Evolutionary conservation across 1,139 yeast genomes (phyloP).

Genomic region (Taiozyma sp.): DNA sequence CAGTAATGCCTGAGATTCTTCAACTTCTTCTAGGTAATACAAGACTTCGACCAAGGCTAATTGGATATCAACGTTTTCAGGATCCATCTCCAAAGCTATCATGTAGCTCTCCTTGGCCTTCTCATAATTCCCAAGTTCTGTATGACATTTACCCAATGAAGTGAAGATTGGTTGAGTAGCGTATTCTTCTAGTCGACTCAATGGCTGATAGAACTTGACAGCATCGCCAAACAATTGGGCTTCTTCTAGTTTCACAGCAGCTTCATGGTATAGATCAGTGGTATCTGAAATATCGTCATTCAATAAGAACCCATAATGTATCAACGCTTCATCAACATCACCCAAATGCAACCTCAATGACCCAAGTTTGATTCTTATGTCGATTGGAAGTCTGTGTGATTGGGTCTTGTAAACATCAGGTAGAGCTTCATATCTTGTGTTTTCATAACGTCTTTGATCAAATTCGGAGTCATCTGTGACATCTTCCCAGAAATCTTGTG

Average conservation of each 20-base stretch:
- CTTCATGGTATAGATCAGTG: constrained; percentile 70
- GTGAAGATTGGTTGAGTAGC: constrained; percentile 48
- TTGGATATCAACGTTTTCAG: constrained; percentile 66
- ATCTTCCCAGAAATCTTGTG: constrained; percentile 84
- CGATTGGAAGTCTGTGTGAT: constrained; percentile 65
- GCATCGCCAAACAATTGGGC: constrained; percentile 73
- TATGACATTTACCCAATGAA: constrained; percentile 73
- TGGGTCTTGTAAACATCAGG: constrained; percentile 35
- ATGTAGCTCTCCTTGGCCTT: constrained; percentile 67
- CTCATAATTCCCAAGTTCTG: constrained; percentile 65
- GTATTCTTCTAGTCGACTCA: constrained; percentile 46
- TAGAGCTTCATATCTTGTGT: constrained; percentile 35
- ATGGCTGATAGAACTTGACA: constrained; percentile 52
- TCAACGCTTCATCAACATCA: constrained; percentile 64
- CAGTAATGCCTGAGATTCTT: constrained; percentile 54
- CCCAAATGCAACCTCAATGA: constrained; percentile 62
- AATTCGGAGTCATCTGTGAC: constrained; percentile 74
- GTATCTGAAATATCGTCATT: constrained; percentile 55
- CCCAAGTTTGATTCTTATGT: constrained; percentile 80
- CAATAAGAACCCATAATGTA: constrained; percentile 58
- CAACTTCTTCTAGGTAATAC: constrained; percentile 64
- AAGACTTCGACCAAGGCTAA: constrained; percentile 80
- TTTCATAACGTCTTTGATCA: constrained; percentile 58
- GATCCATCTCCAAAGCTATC: constrained; percentile 52
- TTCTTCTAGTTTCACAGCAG: constrained; percentile 69